These are phyloP conservation scores for Fraxinus greggii DNA, from an alignment of 305 asterid genomes.

Conservation along the genomic window DNA sequence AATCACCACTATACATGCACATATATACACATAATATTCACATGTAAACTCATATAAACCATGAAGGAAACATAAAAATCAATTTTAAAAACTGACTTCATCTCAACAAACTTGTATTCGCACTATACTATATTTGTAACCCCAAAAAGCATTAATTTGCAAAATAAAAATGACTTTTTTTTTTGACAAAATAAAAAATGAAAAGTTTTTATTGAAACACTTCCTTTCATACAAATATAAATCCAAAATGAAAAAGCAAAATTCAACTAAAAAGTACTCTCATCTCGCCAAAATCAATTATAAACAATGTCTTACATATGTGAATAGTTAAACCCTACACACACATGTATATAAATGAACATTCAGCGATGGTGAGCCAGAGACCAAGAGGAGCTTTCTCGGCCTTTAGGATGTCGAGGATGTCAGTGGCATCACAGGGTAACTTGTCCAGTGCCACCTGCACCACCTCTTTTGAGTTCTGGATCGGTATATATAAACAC, in stretches of 20 bases:
- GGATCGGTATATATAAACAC: constrained; percentile 80
- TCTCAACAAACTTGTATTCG: not conserved
- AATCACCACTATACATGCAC: not conserved
- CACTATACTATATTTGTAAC: not conserved
- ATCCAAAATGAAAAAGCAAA: not conserved
- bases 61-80: not conserved
- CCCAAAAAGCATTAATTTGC: not conserved
- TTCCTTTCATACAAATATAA: not conserved
- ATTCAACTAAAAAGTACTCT: not conserved
- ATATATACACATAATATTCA: not conserved
- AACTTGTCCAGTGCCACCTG: constrained; percentile 90
- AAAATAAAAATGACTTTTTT: not conserved
- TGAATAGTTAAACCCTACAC: not conserved
- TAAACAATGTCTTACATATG: not conserved
- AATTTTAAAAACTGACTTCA: not conserved
- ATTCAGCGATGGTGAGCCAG: constrained; percentile 91
- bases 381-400: constrained; percentile 98
- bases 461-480: constrained; percentile 96
- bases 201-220: not conserved
- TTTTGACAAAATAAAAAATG: not conserved
- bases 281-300: not conserved
- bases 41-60: not conserved
- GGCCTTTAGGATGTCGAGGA: constrained; percentile 92
- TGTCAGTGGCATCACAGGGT: constrained; percentile 93
- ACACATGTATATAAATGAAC: constrained; percentile 2